These are phyloP conservation scores for Voacanga thouarsii DNA, from an alignment of 257 asterid genomes.

Conservation along the genomic window DNA sequence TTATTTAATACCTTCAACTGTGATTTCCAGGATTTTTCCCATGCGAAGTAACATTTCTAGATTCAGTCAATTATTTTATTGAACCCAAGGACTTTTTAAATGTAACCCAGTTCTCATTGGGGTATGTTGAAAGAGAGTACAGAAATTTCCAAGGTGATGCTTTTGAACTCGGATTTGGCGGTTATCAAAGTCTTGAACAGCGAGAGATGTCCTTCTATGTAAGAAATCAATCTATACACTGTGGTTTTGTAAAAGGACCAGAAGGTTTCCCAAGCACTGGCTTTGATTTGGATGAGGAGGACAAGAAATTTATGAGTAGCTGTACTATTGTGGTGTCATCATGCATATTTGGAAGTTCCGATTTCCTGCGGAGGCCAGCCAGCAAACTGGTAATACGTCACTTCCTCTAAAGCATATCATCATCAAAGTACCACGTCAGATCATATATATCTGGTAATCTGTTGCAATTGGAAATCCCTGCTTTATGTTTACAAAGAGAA, in stretches of 20 bases:
- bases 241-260: conserved; percentile 77
- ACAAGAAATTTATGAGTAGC: conserved; percentile 51
- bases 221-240: conserved; percentile 64
- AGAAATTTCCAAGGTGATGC: conserved; percentile 24
- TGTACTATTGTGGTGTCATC: conserved; percentile 77
- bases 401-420: background rate
- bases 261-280: conserved; percentile 63
- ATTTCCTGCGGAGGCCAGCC: conserved; percentile 83
- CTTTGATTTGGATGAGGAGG: conserved; percentile 71
- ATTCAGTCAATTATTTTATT: conserved; percentile 55
- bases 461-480: background rate
- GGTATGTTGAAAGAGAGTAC: conserved; percentile 62
- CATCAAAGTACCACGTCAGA: background rate
- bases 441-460: too few species aligned
- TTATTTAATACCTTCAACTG: conserved; percentile 17
- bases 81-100: conserved; percentile 70
- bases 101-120: conserved; percentile 64
- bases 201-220: conserved; percentile 77
- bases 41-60: conserved; percentile 66
- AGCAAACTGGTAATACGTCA: conserved; percentile 67
- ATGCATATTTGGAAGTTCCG: conserved; percentile 93
- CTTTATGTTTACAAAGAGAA: background rate
- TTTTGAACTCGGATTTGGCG: conserved; percentile 69
- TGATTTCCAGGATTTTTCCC: conserved; percentile 59
- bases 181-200: conserved; percentile 69